Evolutionary conservation across 2,329 filamentous ascomycete genomes (phyloP).

Genomic region (Neurospora crassa): DNA sequence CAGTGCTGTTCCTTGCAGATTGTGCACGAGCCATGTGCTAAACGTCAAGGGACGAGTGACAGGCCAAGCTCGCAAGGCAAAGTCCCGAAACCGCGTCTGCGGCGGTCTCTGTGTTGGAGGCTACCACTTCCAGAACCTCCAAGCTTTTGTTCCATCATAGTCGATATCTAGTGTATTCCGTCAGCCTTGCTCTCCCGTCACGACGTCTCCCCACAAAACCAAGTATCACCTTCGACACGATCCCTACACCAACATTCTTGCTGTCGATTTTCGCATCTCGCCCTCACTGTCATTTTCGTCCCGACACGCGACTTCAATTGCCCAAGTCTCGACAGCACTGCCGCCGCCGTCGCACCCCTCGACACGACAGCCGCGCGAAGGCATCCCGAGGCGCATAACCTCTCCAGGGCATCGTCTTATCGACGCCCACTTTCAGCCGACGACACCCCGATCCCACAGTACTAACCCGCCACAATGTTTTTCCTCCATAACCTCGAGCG

Average conservation of each 20-base stretch:
- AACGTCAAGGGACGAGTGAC: background rate
- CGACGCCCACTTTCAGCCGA: background rate
- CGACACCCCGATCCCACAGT: background rate
- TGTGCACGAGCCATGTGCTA: background rate
- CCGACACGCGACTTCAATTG: background rate
- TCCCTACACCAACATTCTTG: background rate
- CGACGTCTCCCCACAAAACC: background rate
- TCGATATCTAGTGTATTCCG: background rate
- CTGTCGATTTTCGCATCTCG: background rate
- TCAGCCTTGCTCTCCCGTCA: background rate
- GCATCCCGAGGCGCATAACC: background rate
- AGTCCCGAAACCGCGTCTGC: background rate
- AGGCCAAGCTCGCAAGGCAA: background rate
- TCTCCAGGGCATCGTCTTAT: background rate
- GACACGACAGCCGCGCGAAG: background rate
- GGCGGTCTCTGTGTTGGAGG: background rate
- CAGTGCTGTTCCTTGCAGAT: background rate
- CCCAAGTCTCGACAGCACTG: background rate
- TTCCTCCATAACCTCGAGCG: constrained; percentile 97
- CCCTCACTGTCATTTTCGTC: background rate
- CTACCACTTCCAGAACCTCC: background rate
- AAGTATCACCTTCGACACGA: background rate
- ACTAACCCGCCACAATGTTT: constrained; percentile 58
- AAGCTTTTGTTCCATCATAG: background rate
- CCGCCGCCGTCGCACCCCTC: background rate